These are phyloP conservation scores for Fagus sylvatica DNA, from an alignment of 306 rosid species.

Conservation along the genomic window DNA sequence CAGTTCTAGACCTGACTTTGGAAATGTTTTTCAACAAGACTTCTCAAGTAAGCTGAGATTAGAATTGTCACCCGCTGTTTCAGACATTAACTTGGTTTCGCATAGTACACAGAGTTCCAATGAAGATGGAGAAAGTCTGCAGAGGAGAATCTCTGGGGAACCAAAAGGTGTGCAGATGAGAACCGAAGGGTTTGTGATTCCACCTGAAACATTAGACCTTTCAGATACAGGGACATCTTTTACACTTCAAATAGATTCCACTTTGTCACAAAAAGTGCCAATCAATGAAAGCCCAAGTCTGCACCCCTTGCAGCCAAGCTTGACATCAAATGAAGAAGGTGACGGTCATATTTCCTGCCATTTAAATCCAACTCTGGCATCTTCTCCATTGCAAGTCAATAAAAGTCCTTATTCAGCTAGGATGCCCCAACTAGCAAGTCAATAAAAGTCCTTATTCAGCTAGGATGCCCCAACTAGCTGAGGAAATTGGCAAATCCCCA, in stretches of 20 bases:
- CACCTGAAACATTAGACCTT: slow-evolving; percentile 76
- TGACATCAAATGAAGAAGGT: slow-evolving; percentile 62
- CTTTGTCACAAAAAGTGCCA: slow-evolving; percentile 45
- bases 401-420: too few relatives aligned
- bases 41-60: slow-evolving; percentile 78
- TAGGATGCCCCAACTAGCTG: slow-evolving; percentile 54
- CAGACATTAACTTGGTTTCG: slow-evolving; percentile 81
- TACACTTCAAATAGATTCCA: slow-evolving; percentile 71
- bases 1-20: slow-evolving; percentile 65
- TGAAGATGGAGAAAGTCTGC: slow-evolving; percentile 67
- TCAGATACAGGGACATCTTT: slow-evolving; percentile 92
- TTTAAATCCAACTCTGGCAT: slow-evolving; percentile 81
- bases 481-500: slow-evolving; percentile 49
- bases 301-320: slow-evolving; percentile 62
- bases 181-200: slow-evolving; percentile 50
- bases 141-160: slow-evolving; percentile 58
- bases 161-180: slow-evolving; percentile 50
- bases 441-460: slow-evolving; percentile 52
- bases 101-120: slow-evolving; percentile 85
- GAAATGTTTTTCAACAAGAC: slow-evolving; percentile 75
- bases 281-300: slow-evolving; percentile 47
- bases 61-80: slow-evolving; percentile 80
- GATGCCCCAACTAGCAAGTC: too few relatives aligned
- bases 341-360: slow-evolving; percentile 85
- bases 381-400: slow-evolving; percentile 69